A percentile compares a stretch with the other conserved stretches of the same genome.
phyloP scores from a whole-genome alignment of 371 early-diverging fungal species.

The Basidiobolus meristosporus region DNA sequence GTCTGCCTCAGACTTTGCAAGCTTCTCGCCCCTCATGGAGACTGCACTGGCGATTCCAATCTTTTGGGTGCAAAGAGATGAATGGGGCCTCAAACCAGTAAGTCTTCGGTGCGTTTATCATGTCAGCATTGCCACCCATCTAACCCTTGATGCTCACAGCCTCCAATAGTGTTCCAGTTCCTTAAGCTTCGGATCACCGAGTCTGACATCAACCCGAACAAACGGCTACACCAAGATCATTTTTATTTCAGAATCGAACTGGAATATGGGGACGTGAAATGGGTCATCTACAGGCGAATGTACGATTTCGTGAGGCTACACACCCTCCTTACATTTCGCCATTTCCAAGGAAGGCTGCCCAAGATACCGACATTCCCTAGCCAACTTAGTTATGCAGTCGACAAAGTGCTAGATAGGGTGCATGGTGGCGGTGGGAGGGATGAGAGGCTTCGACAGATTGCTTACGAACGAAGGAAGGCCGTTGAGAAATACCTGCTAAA shows the following conservation, averaged over 20 bases:
- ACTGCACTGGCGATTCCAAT: too few species aligned
- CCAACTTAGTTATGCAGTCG: conserved; percentile 17
- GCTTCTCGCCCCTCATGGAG: too few species aligned
- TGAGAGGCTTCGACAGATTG: conserved; percentile 3
- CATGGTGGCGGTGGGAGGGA: neutral
- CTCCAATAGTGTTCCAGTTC: too few species aligned
- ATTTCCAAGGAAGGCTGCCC: conserved; percentile 14
- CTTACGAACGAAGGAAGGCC: conserved; percentile 24
- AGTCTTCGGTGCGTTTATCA: too few species aligned
- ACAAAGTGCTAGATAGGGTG: conserved; percentile 3
- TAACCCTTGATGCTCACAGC: too few species aligned
- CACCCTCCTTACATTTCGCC: conserved; percentile 24
- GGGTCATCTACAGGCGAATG: conserved; percentile 50
- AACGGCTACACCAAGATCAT: too few species aligned
- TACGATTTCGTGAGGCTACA: conserved; percentile 53
- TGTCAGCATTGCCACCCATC: too few species aligned
- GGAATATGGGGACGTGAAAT: conserved; percentile 59
- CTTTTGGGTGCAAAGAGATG: too few species aligned
- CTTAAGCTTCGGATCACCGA: too few species aligned
- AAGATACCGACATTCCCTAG: conserved; percentile 28
- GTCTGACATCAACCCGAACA: too few species aligned
- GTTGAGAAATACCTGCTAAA: conserved; percentile 36
- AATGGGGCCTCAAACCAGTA: too few species aligned
- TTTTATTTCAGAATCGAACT: conserved; percentile 42
- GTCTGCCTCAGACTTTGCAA: too few species aligned